A percentile compares a stretch with the other conserved stretches of the same genome.
phyloP scores from a whole-genome alignment of 1,284 basidiomycete species.

The Ustilago curta region DNA sequence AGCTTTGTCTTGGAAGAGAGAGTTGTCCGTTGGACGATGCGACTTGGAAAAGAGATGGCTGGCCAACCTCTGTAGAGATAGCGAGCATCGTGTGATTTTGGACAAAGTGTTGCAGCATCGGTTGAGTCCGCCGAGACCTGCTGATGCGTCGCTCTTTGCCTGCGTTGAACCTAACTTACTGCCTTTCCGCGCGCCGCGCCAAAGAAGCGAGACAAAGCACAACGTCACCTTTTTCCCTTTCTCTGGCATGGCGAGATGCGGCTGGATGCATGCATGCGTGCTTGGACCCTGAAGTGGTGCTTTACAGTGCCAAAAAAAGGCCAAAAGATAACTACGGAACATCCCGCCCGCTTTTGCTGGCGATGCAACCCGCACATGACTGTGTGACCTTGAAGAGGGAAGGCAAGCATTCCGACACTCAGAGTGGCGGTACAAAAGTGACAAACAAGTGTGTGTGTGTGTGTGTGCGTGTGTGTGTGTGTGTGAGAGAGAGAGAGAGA shows the following conservation, averaged over 20 bases:
- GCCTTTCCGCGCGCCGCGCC: too few relatives aligned
- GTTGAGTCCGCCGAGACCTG: background rate
- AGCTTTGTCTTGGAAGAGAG: too few relatives aligned
- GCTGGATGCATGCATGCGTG: conserved; percentile 2
- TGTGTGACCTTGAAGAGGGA: background rate
- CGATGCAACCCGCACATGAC: background rate
- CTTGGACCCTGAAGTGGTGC: conserved; percentile 5
- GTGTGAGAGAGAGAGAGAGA: too few relatives aligned
- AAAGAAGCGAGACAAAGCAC: background rate
- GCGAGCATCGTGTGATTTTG: conserved; percentile 23
- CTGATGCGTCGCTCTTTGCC: too few relatives aligned
- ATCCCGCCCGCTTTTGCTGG: background rate
- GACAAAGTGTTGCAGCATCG: background rate
- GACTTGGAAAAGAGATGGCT: background rate
- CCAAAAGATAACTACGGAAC: conserved; percentile 2
- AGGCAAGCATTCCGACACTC: too few relatives aligned
- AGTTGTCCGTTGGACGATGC: too few relatives aligned
- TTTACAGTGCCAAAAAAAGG: background rate
- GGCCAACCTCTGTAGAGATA: conserved; percentile 5
- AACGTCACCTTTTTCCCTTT: conserved; percentile 5
- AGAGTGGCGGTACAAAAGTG: background rate
- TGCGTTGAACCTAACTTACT: too few relatives aligned
- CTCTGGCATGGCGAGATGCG: background rate
- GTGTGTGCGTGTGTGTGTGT: too few relatives aligned
- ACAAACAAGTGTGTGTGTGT: background rate